Percentiles rank a stretch among this genome's conserved stretches.
phyloP scores from a whole-genome alignment of 352 stramenopile genomes.

The Pythium brachiatum region DNA sequence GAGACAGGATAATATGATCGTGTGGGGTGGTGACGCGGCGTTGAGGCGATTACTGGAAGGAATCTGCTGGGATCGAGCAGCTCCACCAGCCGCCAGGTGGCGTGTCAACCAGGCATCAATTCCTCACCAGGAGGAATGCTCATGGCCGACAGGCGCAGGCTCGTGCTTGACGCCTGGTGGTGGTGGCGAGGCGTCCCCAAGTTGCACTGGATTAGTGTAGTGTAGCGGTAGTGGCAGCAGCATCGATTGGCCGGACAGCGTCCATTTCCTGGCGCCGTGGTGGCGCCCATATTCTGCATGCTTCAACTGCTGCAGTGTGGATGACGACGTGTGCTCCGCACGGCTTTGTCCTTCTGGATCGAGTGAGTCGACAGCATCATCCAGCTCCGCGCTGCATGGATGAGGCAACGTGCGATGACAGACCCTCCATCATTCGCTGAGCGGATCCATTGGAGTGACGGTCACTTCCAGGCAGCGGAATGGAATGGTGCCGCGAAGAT shows the following conservation, averaged over 20 bases:
- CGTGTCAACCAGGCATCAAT: constrained; percentile 3
- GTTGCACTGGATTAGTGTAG: too few species aligned
- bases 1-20: constrained; percentile 9
- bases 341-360: neutral
- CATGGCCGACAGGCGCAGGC: neutral
- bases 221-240: too few species aligned
- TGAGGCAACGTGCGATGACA: constrained; percentile 12
- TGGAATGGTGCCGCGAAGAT: neutral
- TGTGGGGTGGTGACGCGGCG: neutral
- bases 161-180: neutral
- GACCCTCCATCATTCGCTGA: neutral
- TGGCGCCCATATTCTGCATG: neutral
- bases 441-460: neutral
- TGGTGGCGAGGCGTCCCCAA: too few species aligned
- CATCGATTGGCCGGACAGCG: too few species aligned
- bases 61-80: neutral
- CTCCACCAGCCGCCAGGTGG: neutral
- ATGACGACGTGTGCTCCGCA: neutral
- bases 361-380: constrained; percentile 23
- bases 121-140: neutral
- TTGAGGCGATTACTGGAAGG: neutral
- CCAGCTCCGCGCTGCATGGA: constrained; percentile 2
- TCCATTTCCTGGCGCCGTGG: too few species aligned
- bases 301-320: neutral
- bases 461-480: neutral